These are phyloP conservation scores for Pseudogymnoascus sp. DNA, from an alignment of 2,329 filamentous ascomycete genomes.

Conservation along the genomic window DNA sequence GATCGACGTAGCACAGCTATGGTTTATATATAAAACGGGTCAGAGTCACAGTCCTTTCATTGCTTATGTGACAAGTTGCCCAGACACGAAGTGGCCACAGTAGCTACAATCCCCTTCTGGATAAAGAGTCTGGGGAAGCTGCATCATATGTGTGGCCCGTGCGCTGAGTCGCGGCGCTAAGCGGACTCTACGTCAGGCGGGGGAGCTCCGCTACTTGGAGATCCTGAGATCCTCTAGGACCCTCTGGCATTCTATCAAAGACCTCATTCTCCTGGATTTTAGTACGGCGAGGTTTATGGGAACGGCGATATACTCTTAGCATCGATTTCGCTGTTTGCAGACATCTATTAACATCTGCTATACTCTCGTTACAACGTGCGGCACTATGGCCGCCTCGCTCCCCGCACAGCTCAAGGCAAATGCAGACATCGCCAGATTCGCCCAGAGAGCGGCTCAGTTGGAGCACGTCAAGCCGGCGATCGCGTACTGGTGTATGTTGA, in stretches of 20 bases:
- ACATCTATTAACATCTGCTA: background rate
- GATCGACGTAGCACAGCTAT: background rate
- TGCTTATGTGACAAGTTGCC: constrained; percentile 3
- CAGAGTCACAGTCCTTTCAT: constrained; percentile 3
- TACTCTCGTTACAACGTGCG: background rate
- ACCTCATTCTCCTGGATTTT: background rate
- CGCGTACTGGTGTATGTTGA: constrained; percentile 81
- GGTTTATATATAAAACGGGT: constrained; percentile 2
- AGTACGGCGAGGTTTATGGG: background rate
- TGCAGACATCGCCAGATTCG: constrained; percentile 76
- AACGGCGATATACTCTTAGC: background rate
- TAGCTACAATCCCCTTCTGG: constrained; percentile 3
- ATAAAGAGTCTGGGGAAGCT: constrained; percentile 7
- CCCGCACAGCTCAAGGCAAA: constrained; percentile 62
- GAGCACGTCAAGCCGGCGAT: constrained; percentile 78
- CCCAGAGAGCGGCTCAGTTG: constrained; percentile 74
- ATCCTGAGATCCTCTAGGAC: background rate
- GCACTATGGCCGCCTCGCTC: constrained; percentile 60
- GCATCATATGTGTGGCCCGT: background rate
- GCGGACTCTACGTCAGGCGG: constrained; percentile 6
- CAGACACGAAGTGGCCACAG: constrained; percentile 4
- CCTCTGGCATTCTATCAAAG: background rate
- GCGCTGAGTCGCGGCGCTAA: background rate
- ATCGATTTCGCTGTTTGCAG: background rate
- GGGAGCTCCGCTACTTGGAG: background rate